These are phyloP conservation scores for Heritiera fomes DNA, from an alignment of 345 rosid genomes.

Conservation along the genomic window DNA sequence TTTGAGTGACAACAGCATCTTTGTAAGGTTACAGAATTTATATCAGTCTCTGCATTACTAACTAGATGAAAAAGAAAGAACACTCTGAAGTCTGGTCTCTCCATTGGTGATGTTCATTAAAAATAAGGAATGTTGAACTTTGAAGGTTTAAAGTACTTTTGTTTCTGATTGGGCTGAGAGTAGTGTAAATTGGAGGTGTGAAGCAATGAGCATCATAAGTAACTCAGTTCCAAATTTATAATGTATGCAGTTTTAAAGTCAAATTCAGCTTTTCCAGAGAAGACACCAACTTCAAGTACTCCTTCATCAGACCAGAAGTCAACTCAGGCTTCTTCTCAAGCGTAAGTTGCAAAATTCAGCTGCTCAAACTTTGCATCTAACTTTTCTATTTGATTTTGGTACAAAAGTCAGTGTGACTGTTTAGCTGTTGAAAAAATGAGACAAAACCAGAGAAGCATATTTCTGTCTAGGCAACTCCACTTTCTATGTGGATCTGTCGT, in stretches of 20 bases:
- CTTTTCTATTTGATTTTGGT: neutral
- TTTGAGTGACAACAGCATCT: neutral
- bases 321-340: constrained; percentile 63
- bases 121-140: neutral
- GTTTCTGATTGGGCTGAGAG: neutral
- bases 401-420: neutral
- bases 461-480: neutral
- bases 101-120: neutral
- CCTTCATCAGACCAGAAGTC: constrained; percentile 68
- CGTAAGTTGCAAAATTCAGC: constrained; percentile 30
- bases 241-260: constrained; percentile 76
- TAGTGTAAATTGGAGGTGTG: neutral
- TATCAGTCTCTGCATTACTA: neutral
- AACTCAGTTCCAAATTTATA: constrained; percentile 8
- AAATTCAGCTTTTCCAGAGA: constrained; percentile 68
- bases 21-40: neutral
- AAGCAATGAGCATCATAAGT: neutral
- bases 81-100: neutral
- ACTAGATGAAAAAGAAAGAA: neutral
- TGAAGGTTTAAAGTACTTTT: neutral
- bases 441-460: neutral
- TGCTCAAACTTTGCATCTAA: neutral
- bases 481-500: neutral
- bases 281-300: constrained; percentile 60
- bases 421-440: neutral